Percentiles rank a stretch among this genome's conserved stretches.
phyloP scores from a whole-genome alignment of 495 filamentous ascomycete species.

The Tuber umbilicatum region DNA sequence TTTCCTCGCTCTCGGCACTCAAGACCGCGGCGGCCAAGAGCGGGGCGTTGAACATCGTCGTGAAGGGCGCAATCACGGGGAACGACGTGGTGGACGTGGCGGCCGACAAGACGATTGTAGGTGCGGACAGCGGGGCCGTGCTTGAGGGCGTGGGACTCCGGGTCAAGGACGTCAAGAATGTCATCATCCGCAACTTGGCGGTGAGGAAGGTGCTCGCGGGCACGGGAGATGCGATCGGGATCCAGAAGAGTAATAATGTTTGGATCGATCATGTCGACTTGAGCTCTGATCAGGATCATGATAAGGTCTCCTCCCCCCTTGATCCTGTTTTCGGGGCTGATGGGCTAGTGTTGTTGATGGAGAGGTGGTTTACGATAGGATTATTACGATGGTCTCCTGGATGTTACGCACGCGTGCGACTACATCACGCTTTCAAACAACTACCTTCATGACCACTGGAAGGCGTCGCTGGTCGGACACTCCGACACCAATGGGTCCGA shows the following conservation, averaged over 20 bases:
- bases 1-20: constrained; percentile 53
- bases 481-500: constrained; percentile 47
- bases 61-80: constrained; percentile 49
- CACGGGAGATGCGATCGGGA: constrained; percentile 56
- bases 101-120: constrained; percentile 54
- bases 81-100: constrained; percentile 48
- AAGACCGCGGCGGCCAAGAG: constrained; percentile 47
- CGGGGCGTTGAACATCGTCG: constrained; percentile 47
- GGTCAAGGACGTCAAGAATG: constrained; percentile 50
- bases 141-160: constrained; percentile 48
- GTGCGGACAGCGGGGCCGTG: constrained; percentile 41
- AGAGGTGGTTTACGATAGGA: constrained; percentile 43
- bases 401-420: constrained; percentile 48
- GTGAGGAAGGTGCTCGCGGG: constrained; percentile 55
- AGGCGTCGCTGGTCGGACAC: constrained; percentile 58
- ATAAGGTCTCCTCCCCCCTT: constrained; percentile 43
- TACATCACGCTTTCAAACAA: constrained; percentile 48
- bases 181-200: constrained; percentile 60
- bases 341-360: neutral
- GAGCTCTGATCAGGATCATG: constrained; percentile 47
- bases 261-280: constrained; percentile 67
- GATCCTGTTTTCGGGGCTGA: neutral
- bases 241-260: constrained; percentile 54
- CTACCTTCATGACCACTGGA: constrained; percentile 57
- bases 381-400: constrained; percentile 57